Evolutionary conservation across 2,329 filamentous ascomycete species (phyloP), one percentile per base, ranked within the genome.

Genomic region (Stagonosporopsis vannaccii): DNA sequence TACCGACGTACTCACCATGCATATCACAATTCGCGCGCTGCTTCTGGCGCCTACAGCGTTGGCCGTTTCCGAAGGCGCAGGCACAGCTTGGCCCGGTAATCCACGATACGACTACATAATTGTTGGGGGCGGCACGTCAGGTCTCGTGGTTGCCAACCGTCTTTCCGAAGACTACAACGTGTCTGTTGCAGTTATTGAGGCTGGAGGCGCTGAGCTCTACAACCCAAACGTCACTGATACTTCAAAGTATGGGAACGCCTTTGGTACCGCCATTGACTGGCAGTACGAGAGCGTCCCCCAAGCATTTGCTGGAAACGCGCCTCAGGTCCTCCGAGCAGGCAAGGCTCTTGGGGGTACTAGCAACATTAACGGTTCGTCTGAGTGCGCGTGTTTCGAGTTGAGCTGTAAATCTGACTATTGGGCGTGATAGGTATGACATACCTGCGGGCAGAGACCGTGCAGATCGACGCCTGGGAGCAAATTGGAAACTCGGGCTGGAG

Each of bases 341-440:
- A 80, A 77, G 58, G 77, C 75, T 1, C 62, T 80, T 2, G 77
- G 77, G 40, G 79, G 78, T 9, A 78, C 77, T 2, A 78, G 74
- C 17, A 68, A 70, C 6, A 79, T 81, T 51, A 80, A 81, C 64
- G 78, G 74, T 68, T 23, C 8, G 43, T 33, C 17, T 8, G 66
- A 2, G 32, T 37, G 3, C 32, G 9, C 30, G n/a, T 22, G 19
- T 6, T 13, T 22, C 23, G 19, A 35, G 39, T 55, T 35, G 6
- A 13, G 12, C 33, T 40, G n/a, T 7, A 30, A 8, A 8, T 19
- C 32, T 46, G 19, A 44, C 42, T 25, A 28, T 23, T 20, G 20
- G 33, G n/a, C 25, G 25, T 19, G 19, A 32, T 43, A 63, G 61
- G 73, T 5, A 73, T 74, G 67, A 71, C 70, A 3, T 75, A 73